Conservation (phyloP, 75 land plant genomes). For the Selaginella moellendorffii region DNA sequence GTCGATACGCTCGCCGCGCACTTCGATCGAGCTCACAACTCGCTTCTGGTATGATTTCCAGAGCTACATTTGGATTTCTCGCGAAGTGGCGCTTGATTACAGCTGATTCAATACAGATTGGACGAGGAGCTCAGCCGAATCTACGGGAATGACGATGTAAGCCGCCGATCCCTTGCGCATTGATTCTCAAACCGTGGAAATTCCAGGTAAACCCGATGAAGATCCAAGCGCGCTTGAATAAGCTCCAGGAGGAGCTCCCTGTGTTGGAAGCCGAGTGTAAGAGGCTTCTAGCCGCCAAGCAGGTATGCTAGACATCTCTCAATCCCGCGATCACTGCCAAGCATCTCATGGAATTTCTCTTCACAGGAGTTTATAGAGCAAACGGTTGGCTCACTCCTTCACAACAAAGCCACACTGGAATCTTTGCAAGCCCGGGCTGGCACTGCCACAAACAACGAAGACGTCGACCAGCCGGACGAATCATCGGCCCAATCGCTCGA, state of each 20-base stretch:
- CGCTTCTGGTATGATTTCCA: neutral
- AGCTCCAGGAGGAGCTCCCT: constrained; percentile 53
- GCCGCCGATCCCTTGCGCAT: no score
- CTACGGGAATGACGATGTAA: constrained; percentile 8
- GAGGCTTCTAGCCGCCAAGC: constrained; percentile 59
- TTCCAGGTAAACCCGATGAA: constrained; percentile 66
- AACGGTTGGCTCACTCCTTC: constrained; percentile 37
- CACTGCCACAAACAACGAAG: constrained; percentile 24
- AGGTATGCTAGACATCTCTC: constrained; percentile 29
- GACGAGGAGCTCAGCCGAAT: constrained; percentile 1
- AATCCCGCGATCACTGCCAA: neutral
- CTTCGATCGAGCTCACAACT: constrained; percentile 5
- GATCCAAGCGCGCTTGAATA: constrained; percentile 53
- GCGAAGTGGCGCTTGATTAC: neutral
- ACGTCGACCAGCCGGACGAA: constrained; percentile 44
- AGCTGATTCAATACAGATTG: constrained; percentile 3
- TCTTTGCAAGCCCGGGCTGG: constrained; percentile 50
- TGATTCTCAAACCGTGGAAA: no score
- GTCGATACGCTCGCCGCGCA: constrained; percentile 2
- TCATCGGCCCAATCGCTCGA: no score
- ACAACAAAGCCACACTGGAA: constrained; percentile 41
- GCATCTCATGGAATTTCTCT: neutral
- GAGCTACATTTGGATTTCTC: neutral
- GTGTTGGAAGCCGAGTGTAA: constrained; percentile 48
- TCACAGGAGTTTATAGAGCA: constrained; percentile 64